Evolutionary conservation across 2,329 filamentous ascomycete genomes (phyloP), one percentile per base, ranked within the genome.

Genomic region (Ceratocystis cubensis): DNA sequence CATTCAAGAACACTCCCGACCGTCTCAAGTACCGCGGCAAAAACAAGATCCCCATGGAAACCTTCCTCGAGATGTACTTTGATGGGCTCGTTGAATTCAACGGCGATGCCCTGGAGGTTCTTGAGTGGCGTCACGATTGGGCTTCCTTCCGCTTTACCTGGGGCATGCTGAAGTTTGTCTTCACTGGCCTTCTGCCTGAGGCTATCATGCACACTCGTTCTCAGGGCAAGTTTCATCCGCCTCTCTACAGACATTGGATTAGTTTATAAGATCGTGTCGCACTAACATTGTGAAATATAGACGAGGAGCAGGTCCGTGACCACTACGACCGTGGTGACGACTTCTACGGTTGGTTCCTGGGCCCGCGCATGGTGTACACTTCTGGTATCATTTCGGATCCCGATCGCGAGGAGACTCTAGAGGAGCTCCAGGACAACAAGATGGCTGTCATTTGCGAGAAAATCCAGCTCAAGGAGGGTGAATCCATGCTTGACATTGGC

Each of bases 261-360:
- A 22, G 50, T 56, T 7, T 25, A 28, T 41, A 15, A 41, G 13
- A 53, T 25, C 1, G 7, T 20, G 25, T 28, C 25, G 28, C 17
- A 33, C 25, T 56, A 61, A 45, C 20, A 15, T 15, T 45, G 4
- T 46, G 30, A 28, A 20, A 5, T 7, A 30, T 59, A 67, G 66
- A 97, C 72, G 92, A 96, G 83, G 93, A 97, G 78, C 94, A 97
- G 79, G 92, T 97, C 67, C 91, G 92, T 75, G 91, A 92, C 76
- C 91, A 96, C 81, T 99, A 99, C 78, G 94, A 97, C 82, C 88
- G 91, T 70, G 94, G 94, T 74, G 91, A 99, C 76, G 94, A 97
- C 78, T 96, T 96, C 80, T 99, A 99, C 81, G 88, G 85, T 75
- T 99, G 92, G 91, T 97, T 97, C 83, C 84, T 97, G 70, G 94